Percentiles rank a stretch among this genome's conserved stretches.
Conservation (phyloP, 306 rosid species). For the Prunus mongolica region DNA sequence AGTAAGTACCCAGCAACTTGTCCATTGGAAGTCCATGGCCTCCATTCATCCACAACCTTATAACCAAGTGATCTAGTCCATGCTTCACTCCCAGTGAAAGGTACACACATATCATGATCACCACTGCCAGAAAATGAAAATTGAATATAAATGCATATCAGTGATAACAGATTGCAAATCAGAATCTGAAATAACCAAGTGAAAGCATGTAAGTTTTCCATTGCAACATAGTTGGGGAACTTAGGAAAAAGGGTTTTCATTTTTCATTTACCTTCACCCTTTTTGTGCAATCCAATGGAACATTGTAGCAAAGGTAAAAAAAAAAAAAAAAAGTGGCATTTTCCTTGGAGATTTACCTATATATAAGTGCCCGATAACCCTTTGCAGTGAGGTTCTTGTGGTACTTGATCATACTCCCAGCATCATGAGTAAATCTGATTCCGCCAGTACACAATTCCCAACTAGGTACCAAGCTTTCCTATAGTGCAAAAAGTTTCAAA, state of each 20-base stretch:
- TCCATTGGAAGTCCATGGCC: slow-evolving; percentile 72
- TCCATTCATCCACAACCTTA: slow-evolving; percentile 75
- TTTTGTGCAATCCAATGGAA: not conserved
- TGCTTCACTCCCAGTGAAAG: slow-evolving; percentile 76
- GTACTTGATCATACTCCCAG: slow-evolving; percentile 89
- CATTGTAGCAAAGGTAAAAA: not conserved
- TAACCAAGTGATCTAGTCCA: slow-evolving; percentile 87
- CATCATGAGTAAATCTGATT: slow-evolving; percentile 41
- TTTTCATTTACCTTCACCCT: not conserved
- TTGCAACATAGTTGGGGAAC: not conserved
- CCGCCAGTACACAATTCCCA: slow-evolving; percentile 68
- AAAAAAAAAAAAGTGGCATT: not conserved
- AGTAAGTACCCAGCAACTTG: slow-evolving; percentile 76
- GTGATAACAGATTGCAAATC: not conserved
- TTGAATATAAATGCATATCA: not conserved
- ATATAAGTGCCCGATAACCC: slow-evolving; percentile 84
- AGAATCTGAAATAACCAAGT: not conserved
- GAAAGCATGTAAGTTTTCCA: not conserved
- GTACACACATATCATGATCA: slow-evolving; percentile 96
- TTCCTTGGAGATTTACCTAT: slow-evolving; percentile 49
- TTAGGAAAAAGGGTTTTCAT: not conserved
- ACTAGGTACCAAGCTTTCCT: slow-evolving; percentile 44
- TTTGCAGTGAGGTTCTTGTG: slow-evolving; percentile 74
- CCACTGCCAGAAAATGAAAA: slow-evolving; percentile 47
- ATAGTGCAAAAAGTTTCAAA: slow-evolving; percentile 15